Evolutionary conservation across 352 stramenopile species (phyloP).

Genomic region (Phytopythium cucurbitacearum): DNA sequence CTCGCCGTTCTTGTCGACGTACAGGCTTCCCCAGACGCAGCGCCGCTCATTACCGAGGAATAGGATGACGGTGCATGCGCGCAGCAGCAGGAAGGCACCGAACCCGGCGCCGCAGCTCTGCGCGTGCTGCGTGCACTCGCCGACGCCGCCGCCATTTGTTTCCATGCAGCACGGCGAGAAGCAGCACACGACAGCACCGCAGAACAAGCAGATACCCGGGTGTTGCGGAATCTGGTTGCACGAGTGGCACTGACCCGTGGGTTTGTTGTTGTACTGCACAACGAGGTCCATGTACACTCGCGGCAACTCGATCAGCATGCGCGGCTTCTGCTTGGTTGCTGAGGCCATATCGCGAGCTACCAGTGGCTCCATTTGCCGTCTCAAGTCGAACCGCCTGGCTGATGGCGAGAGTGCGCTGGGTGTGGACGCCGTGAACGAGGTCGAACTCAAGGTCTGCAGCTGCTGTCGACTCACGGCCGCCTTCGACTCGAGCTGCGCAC

Average conservation of each 20-base stretch:
- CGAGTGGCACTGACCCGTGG: constrained; percentile 39
- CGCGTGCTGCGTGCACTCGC: constrained; percentile 74
- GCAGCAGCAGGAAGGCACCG: constrained; percentile 62
- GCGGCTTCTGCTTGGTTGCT: constrained; percentile 6
- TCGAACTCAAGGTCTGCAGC: constrained; percentile 9
- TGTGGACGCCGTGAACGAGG: not conserved
- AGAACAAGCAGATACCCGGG: constrained; percentile 73
- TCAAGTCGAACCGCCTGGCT: constrained; percentile 8
- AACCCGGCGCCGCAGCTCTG: constrained; percentile 58
- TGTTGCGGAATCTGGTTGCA: constrained; percentile 65
- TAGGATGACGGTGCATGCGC: constrained; percentile 79
- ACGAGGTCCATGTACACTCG: constrained; percentile 82
- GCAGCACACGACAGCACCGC: constrained; percentile 70
- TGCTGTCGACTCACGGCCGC: constrained; percentile 50
- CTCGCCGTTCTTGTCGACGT: constrained; percentile 85
- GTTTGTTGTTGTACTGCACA: constrained; percentile 74
- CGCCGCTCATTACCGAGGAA: constrained; percentile 76
- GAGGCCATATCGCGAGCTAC: constrained; percentile 15
- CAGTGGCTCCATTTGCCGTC: constrained; percentile 22
- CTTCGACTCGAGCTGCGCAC: constrained; percentile 63
- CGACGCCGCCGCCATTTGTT: constrained; percentile 40
- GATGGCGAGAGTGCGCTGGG: not conserved
- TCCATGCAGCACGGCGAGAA: constrained; percentile 68
- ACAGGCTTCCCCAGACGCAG: constrained; percentile 80
- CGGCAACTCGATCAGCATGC: constrained; percentile 43